Base-by-base conservation (phyloP, 495 filamentous ascomycete species). In the Glonium stellatum region DNA sequence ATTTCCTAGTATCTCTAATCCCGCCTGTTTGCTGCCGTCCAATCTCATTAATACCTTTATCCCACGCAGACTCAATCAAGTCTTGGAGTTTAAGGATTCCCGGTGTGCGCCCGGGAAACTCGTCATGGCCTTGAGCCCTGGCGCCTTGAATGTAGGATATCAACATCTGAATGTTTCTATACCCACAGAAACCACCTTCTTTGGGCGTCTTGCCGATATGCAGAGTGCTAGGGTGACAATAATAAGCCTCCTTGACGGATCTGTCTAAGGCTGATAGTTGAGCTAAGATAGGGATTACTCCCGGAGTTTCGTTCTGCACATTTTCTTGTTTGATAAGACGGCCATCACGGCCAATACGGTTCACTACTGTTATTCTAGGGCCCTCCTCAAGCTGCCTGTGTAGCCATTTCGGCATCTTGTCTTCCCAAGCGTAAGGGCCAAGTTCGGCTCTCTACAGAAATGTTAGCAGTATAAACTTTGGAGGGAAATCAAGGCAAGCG, bases 131-230 rank as follows among this genome's bases (percentile, higher is more conserved):
- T 15, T 77, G 73, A 23, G 75, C 74, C 42, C 76, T 69, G 8
- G 83, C 72, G 34, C 79, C 78, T 51, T 82, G 79, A 36, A 97
- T 81, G 69, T 88, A 92, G 2, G 91, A 92, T 18, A 86, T 75
- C 59, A 96, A 69, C 90, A 96, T 95, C 67, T 98, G 93, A 42
- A 97, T 96, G 70, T 96, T 98, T 10, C 93, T 80, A 67, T 97
- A 98, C n/a, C 93, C 93, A 73, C 93, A 98, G 73, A 97, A 98
- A 0, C 90, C 89, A 36, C 92, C 87, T 72, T 96, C 91, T 37
- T 77, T 80, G 10, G 78, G 78, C 39, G 96, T 77, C 65, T 96
- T 96, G 50, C 85, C 86, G 18, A 98, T 80, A 69, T 97, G 92
- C 39, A 83, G 81, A 0, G 89, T 86, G 27, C 76, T 77, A 6